Evolutionary conservation across 768 basidiomycete genomes (phyloP), one percentile per base, ranked within the genome.

Genomic region (Boletus bicolor): DNA sequence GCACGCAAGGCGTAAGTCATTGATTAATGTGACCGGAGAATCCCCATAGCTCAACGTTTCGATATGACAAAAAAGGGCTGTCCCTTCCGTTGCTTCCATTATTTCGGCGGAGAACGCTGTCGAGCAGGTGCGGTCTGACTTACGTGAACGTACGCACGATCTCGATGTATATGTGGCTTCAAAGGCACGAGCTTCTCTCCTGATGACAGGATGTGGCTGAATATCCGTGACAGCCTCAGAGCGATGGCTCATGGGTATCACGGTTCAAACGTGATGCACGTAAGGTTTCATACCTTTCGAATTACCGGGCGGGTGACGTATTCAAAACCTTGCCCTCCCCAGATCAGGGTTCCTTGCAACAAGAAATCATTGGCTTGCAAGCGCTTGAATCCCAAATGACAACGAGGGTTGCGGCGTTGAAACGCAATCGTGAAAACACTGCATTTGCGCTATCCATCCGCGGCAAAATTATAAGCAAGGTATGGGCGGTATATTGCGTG

Each of bases 361-460:
- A 84, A 64, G 88, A 90, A 66, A 63, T 87, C 9, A 72, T 75
- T 35, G 89, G 88, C 0, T 74, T 91, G 5, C 76, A 86, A 61
- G 81, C 85, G 0, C 76, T 91, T 1, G 84, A 88, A 63, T 77
- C 82, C 43, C 81, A 90, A 60, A 89, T 90, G 84, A 69, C 72
- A 38, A 76, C 75, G 28, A 85, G 82, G 56, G 60, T 89, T 4
- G 77, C 81, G 37, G 67, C 69, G 2, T 70, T 88, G 42, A 79
- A 78, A 39, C 73, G 74, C 42, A 75, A 78, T 8, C 80, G 79
- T 19, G 77, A 81, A 37, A 68, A 75, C 28, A 80, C 77, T 36
- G 71, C 75, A 62, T 86, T 79, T 59, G 69, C 80, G 5, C 63
- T 69, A 4, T 89, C 88, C 0, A 66, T 86, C 49, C 75, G 73